phyloP scores from a whole-genome alignment of 805 yeast species.

The Metschnikowia lochheadii region DNA sequence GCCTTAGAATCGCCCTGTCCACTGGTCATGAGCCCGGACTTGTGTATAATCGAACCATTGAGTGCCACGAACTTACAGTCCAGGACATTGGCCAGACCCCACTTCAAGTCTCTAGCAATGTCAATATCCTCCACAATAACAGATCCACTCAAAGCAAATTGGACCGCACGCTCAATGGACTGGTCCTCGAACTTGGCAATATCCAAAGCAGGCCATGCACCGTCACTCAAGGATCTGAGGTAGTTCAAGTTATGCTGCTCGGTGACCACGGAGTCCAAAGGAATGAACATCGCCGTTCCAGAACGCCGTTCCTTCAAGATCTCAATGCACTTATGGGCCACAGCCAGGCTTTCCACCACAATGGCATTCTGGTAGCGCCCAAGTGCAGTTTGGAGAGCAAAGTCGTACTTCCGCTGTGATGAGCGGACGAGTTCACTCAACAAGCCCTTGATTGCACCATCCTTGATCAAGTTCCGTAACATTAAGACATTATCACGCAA shows the following conservation, averaged over 20 bases:
- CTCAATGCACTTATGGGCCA: conserved; percentile 73
- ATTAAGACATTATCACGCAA: conserved; percentile 69
- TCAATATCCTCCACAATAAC: conserved; percentile 69
- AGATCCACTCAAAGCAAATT: conserved; percentile 74
- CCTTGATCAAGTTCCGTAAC: conserved; percentile 67
- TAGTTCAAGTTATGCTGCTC: conserved; percentile 50
- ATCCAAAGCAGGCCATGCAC: conserved; percentile 69
- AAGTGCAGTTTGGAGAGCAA: conserved; percentile 70
- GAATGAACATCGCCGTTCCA: conserved; percentile 85
- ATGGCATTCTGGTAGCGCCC: conserved; percentile 81
- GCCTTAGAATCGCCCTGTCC: conserved; percentile 50
- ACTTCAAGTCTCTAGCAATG: conserved; percentile 67
- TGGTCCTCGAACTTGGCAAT: conserved; percentile 63
- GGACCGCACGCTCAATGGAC: conserved; percentile 68
- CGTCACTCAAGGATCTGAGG: conserved; percentile 49
- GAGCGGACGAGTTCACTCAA: conserved; percentile 80
- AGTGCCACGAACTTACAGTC: conserved; percentile 70
- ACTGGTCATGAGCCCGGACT: conserved; percentile 90
- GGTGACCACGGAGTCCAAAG: conserved; percentile 66
- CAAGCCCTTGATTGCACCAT: conserved; percentile 73
- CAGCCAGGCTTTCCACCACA: conserved; percentile 66
- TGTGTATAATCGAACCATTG: conserved; percentile 81
- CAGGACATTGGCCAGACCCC: conserved; percentile 40
- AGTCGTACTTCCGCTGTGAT: conserved; percentile 62
- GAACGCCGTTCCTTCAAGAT: conserved; percentile 79